Conservation (phyloP, 345 rosid genomes). For the Acer negundo region DNA sequence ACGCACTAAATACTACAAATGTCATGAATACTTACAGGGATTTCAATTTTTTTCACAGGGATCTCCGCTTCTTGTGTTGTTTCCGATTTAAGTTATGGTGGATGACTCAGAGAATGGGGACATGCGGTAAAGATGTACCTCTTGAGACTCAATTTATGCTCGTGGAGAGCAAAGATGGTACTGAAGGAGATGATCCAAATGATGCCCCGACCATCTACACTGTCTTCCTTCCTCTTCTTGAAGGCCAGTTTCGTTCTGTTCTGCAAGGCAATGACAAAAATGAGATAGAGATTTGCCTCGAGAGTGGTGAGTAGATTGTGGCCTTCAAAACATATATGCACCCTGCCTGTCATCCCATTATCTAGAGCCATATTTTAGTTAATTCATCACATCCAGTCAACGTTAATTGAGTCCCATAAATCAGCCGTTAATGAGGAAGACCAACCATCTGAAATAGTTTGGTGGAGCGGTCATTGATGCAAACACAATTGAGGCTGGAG, state of each 20-base stretch:
- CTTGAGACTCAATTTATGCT: conserved; percentile 97
- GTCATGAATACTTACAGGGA: neutral
- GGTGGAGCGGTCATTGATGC: conserved; percentile 35
- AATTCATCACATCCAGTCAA: conserved; percentile 20
- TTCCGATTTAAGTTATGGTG: conserved; percentile 99
- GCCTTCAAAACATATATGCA: conserved; percentile 25
- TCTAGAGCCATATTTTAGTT: conserved; percentile 20
- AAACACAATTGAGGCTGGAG: conserved; percentile 33
- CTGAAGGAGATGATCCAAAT: conserved; percentile 49
- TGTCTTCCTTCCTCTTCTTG: conserved; percentile 90
- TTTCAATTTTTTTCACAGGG: conserved; percentile 49
- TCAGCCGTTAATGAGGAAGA: conserved; percentile 24
- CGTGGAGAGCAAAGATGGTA: conserved; percentile 71
- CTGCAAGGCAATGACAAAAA: conserved; percentile 86
- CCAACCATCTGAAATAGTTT: conserved; percentile 21
- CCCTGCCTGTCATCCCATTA: conserved; percentile 15
- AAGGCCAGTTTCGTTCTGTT: conserved; percentile 94
- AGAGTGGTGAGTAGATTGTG: conserved; percentile 82
- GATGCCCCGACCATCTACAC: conserved; percentile 71
- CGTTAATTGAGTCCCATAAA: conserved; percentile 24
- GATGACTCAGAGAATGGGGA: conserved; percentile 99
- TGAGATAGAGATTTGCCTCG: conserved; percentile 89
- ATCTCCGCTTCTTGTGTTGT: conserved; percentile 74
- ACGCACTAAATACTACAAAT: neutral
- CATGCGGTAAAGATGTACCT: conserved; percentile 83